Evolutionary conservation across 2,329 filamentous ascomycete genomes (phyloP), one percentile per base, ranked within the genome.

Genomic region (Scorias spongiosa): DNA sequence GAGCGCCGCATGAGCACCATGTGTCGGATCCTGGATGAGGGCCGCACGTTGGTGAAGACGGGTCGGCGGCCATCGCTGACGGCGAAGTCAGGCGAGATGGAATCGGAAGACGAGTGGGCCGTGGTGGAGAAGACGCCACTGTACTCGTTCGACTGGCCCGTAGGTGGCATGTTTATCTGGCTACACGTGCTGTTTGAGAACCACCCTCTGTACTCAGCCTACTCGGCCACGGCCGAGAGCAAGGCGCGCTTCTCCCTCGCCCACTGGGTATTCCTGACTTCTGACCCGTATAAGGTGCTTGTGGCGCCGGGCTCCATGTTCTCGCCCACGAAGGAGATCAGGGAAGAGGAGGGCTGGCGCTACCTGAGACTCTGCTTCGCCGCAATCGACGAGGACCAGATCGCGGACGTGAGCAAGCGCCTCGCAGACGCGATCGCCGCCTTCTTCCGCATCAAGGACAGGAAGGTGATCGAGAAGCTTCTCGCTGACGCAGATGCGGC

Each of bases 121-220:
- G 73, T 88, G 46, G 72, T 93, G 40, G 78, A 80, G 55, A 87
- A 83, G 64, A 81, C 75, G 1, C 71, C 73, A 47, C 73, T 93
- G 51, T 84, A 80, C 61, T 75, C 79, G 39, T 94, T 93, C 57
- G 64, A 74, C 52, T 86, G 83, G 72, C 87, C 88, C 1, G 75
- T 82, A 26, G 88, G 80, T 30, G 88, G 88, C 57, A 95, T 95
- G 87, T 95, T 94, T 61, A 64, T 93, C 44, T 95, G 88, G 88
- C 55, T 93, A 2, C 72, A 75, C 44, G 64, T 91, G 48, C 71
- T 78, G 57, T 81, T 87, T 53, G 74, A 81, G 44, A 67, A 69
- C 2, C 87, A 94, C 57, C 84, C 85, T 10, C 70, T 93, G 11
- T 79, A 69, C 59, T 60, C 62, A 20, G 58, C 66, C 37, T 61